Evolutionary conservation across 495 filamentous ascomycete species (phyloP).

Genomic region (Copromyces sp.): DNA sequence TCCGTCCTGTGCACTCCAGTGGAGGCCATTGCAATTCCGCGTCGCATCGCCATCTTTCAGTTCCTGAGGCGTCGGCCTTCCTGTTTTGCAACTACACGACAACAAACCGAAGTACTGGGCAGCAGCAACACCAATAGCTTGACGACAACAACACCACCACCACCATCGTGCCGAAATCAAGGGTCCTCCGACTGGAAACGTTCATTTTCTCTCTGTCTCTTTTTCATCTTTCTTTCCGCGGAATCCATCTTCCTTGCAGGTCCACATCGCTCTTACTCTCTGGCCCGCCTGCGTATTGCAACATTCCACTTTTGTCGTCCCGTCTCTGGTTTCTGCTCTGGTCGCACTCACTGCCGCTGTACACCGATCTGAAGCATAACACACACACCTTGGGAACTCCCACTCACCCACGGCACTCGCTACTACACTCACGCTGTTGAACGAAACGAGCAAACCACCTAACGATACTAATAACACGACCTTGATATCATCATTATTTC

Average conservation of each 20-base stretch:
- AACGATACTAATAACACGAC: not conserved
- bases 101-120: not conserved
- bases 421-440: not conserved
- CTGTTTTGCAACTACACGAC: not conserved
- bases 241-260: not conserved
- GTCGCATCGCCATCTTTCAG: not conserved
- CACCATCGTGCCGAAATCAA: not conserved
- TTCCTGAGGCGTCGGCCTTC: not conserved
- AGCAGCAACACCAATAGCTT: not conserved
- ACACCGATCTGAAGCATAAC: not conserved
- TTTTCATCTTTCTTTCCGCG: not conserved
- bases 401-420: not conserved
- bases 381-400: not conserved
- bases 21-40: not conserved
- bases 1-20: not conserved
- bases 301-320: not conserved
- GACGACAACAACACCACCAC: not conserved
- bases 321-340: too few species aligned
- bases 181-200: not conserved
- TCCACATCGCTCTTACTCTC: not conserved
- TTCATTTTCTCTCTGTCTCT: not conserved
- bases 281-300: not conserved
- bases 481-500: not conserved
- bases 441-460: not conserved
- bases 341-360: not conserved